Percentiles rank a stretch among this genome's conserved stretches.
phyloP scores from a whole-genome alignment of 2,329 filamentous ascomycete genomes.

The Hymenoscyphus infarciens region DNA sequence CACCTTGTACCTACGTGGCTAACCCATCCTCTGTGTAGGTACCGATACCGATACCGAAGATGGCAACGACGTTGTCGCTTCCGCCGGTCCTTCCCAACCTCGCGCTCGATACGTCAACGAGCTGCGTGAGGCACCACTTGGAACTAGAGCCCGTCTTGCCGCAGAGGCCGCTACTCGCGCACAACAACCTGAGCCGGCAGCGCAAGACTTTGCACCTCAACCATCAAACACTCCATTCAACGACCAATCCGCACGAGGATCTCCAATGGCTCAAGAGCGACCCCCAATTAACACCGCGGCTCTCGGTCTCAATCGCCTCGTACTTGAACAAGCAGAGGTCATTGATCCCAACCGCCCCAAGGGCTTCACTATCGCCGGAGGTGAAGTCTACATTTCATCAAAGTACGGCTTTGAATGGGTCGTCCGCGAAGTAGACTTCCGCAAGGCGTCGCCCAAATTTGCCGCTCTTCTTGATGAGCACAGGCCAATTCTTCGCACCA shows the following conservation, averaged over 20 bases:
- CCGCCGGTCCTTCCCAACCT: background rate
- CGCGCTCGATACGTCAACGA: background rate
- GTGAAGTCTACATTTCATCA: conserved; percentile 29
- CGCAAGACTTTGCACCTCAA: too few species aligned
- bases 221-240: too few species aligned
- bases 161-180: background rate
- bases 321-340: background rate
- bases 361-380: conserved; percentile 22
- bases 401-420: conserved; percentile 29
- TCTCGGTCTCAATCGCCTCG: background rate
- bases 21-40: too few species aligned
- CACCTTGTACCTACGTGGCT: too few species aligned
- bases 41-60: too few species aligned
- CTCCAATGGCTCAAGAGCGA: too few species aligned
- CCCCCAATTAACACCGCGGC: too few species aligned
- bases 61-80: too few species aligned
- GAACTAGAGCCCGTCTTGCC: background rate
- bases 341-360: background rate
- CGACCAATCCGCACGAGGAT: too few species aligned
- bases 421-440: conserved; percentile 23
- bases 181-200: too few species aligned
- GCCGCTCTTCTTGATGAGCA: conserved; percentile 11
- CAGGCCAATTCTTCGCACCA: conserved; percentile 17
- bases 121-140: background rate
- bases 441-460: conserved; percentile 12